phyloP scores from a whole-genome alignment of 176 grass and related monocot genomes.

The Paspalum notatum region DNA sequence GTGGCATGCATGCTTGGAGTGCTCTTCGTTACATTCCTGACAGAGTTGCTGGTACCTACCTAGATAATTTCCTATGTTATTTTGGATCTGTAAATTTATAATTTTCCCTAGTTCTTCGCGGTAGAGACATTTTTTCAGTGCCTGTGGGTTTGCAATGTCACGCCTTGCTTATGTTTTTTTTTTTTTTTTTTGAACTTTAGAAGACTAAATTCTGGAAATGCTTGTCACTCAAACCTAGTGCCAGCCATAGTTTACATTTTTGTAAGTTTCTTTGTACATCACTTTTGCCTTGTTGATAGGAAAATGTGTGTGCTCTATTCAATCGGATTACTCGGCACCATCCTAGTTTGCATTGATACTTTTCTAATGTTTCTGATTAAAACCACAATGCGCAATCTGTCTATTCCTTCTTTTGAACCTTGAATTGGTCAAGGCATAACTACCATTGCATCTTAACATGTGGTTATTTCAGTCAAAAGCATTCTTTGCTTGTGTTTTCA shows the following conservation, averaged over 20 bases:
- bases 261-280: not conserved
- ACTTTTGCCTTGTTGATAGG: slow-evolving; percentile 21
- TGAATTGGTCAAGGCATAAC: slow-evolving; percentile 13
- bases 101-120: not conserved
- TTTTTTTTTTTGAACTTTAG: not conserved
- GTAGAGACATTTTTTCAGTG: too few relatives aligned
- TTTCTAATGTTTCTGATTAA: slow-evolving; percentile 6
- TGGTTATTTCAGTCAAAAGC: not conserved
- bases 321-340: slow-evolving; percentile 8
- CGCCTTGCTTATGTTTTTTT: too few relatives aligned
- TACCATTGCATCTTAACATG: slow-evolving; percentile 16
- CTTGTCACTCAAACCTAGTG: slow-evolving; percentile 1
- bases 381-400: not conserved
- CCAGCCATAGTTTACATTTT: not conserved
- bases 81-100: slow-evolving; percentile 3
- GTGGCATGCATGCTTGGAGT: slow-evolving; percentile 92
- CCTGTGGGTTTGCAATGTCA: too few relatives aligned
- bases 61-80: not conserved
- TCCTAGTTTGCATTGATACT: not conserved
- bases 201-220: slow-evolving; percentile 10
- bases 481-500: not conserved
- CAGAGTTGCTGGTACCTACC: slow-evolving; percentile 66
- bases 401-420: slow-evolving; percentile 5
- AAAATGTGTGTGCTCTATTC: not conserved
- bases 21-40: slow-evolving; percentile 94